Conservation (phyloP, 805 yeast species). For the Candida maesae region DNA sequence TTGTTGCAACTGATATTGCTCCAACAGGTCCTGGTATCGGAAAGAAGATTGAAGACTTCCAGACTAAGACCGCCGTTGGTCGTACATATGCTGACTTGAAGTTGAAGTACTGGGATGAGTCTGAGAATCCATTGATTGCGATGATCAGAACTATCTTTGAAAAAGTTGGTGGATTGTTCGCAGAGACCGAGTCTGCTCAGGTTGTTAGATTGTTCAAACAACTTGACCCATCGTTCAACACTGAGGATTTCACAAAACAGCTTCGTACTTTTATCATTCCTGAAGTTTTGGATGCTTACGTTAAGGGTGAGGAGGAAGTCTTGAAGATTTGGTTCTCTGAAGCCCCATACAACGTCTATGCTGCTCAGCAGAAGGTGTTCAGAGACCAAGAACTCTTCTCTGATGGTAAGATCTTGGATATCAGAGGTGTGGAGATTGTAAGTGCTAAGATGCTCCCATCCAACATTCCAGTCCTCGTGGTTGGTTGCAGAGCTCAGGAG, state of each 20-base stretch:
- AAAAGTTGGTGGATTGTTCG: conserved; percentile 73
- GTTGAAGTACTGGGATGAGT: conserved; percentile 14
- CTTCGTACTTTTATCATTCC: conserved; percentile 92
- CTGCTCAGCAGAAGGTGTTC: conserved; percentile 88
- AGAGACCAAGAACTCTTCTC: conserved; percentile 87
- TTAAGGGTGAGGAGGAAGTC: conserved; percentile 80
- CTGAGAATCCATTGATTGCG: conserved; percentile 60
- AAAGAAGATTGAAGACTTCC: conserved; percentile 63
- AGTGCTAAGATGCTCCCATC: conserved; percentile 86
- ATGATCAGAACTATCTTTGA: conserved; percentile 74
- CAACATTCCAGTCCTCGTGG: conserved; percentile 87
- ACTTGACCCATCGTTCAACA: conserved; percentile 85
- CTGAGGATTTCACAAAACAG: conserved; percentile 74
- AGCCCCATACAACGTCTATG: conserved; percentile 94
- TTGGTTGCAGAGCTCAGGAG: conserved; percentile 96
- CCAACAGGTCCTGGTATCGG: conserved; percentile 65
- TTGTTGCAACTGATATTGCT: conserved; percentile 79
- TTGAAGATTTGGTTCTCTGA: conserved; percentile 92
- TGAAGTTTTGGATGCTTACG: conserved; percentile 92
- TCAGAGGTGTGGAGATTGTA: conserved; percentile 90
- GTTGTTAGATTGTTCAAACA: conserved; percentile 82
- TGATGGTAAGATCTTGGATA: conserved; percentile 88
- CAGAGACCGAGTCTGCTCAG: conserved; percentile 94
- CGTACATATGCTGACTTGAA: conserved; percentile 50
- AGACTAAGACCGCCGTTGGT: conserved; percentile 67